Percentiles rank a stretch among this genome's conserved stretches.
Conservation (phyloP, 2,329 filamentous ascomycete species). For the Endocalyx cinctus region DNA sequence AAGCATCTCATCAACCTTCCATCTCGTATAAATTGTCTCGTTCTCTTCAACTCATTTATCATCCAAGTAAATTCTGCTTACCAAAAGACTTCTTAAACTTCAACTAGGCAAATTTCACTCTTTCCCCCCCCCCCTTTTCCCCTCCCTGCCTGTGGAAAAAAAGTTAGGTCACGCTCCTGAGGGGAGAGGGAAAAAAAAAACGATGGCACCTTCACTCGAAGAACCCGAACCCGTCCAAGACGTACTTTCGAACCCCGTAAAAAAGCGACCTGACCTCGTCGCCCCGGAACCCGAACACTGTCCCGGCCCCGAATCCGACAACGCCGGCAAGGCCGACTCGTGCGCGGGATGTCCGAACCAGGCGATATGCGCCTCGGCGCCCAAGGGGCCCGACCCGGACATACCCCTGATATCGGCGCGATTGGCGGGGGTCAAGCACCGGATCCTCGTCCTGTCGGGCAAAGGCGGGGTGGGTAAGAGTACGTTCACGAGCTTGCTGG, state of each 20-base stretch:
- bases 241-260: slow-evolving; percentile 70
- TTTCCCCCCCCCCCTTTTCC: no score
- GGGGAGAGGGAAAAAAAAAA: no score
- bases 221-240: slow-evolving; percentile 62
- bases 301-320: slow-evolving; percentile 78
- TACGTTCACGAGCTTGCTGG: slow-evolving; percentile 84
- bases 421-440: slow-evolving; percentile 78
- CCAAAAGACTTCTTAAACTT: no score
- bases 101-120: no score
- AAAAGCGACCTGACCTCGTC: slow-evolving; percentile 76
- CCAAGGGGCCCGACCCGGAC: slow-evolving; percentile 93
- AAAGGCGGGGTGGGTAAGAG: slow-evolving; percentile 97
- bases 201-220: slow-evolving; percentile 80
- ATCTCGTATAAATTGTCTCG: no score
- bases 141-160: no score
- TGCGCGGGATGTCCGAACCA: slow-evolving; percentile 97
- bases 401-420: slow-evolving; percentile 82
- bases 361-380: slow-evolving; percentile 85
- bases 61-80: no score
- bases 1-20: no score
- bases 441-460: slow-evolving; percentile 86
- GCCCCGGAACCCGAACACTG: slow-evolving; percentile 97
- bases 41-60: no score
- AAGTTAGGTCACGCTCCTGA: not conserved
- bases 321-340: slow-evolving; percentile 68